These are phyloP conservation scores for Simplicillium sp. DNA, from an alignment of 2,329 filamentous ascomycete species.

Conservation along the genomic window DNA sequence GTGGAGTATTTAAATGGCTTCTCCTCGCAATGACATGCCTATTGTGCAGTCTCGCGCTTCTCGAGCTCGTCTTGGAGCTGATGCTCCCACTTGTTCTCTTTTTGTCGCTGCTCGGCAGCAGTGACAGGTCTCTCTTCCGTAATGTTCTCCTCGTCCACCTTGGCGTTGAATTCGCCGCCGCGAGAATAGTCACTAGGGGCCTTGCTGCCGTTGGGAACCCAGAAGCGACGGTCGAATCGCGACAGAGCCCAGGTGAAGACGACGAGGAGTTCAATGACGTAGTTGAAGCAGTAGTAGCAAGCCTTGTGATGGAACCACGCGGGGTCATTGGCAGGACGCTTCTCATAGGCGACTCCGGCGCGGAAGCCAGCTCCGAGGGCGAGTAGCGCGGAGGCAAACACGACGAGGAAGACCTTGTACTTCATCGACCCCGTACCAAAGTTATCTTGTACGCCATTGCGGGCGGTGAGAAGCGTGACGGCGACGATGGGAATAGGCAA, in stretches of 20 bases:
- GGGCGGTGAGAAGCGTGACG: constrained; percentile 40
- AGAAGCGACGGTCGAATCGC: constrained; percentile 67
- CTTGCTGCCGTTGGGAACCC: constrained; percentile 61
- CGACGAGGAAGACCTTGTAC: constrained; percentile 57
- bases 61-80: constrained; percentile 11
- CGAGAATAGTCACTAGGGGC: constrained; percentile 41
- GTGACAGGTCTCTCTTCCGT: constrained; percentile 14
- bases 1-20: not conserved
- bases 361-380: constrained; percentile 63
- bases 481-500: constrained; percentile 49
- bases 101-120: constrained; percentile 7
- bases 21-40: no score
- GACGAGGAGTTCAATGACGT: constrained; percentile 61
- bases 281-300: constrained; percentile 75
- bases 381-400: constrained; percentile 49
- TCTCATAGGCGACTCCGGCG: constrained; percentile 45
- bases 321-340: constrained; percentile 39
- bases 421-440: constrained; percentile 55
- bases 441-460: constrained; percentile 34
- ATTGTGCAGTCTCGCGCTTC: constrained; percentile 11
- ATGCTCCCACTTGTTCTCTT: constrained; percentile 13
- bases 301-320: constrained; percentile 64
- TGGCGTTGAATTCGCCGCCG: constrained; percentile 9
- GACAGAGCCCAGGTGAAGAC: constrained; percentile 56
- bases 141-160: constrained; percentile 14